Conservation (phyloP, 345 rosid genomes). For the Tarenaya hassleriana region DNA sequence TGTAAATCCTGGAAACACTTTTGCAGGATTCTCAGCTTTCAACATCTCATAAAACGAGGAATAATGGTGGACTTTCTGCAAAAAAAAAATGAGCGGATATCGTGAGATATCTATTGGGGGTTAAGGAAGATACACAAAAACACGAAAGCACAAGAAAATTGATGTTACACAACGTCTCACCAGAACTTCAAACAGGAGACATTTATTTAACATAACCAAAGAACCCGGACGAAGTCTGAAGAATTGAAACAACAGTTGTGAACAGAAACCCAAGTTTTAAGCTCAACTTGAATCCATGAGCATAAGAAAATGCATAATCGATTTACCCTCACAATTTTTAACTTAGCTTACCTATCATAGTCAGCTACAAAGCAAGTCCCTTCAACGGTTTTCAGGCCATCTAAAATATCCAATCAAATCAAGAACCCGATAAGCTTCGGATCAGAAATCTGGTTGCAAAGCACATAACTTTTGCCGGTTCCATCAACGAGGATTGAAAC, state of each 20-base stretch:
- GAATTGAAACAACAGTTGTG: conserved; percentile 26
- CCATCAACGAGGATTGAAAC: background rate
- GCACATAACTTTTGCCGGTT: too few relatives aligned
- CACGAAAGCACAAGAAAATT: conserved; percentile 10
- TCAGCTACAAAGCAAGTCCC: conserved; percentile 38
- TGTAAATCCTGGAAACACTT: conserved; percentile 61
- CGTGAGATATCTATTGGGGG: background rate
- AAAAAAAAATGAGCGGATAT: conserved; percentile 11
- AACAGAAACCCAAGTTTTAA: background rate
- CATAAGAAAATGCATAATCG: background rate
- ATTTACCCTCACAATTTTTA: conserved; percentile 1
- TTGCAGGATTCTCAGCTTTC: conserved; percentile 43
- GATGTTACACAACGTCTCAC: conserved; percentile 31
- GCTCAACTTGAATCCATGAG: too few relatives aligned
- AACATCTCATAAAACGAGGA: conserved; percentile 53
- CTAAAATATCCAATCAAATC: conserved; percentile 26
- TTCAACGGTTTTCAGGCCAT: conserved; percentile 41
- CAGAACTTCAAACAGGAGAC: conserved; percentile 54
- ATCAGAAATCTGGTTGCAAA: too few relatives aligned
- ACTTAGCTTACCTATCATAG: conserved; percentile 33
- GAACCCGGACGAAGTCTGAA: conserved; percentile 46
- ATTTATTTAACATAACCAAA: conserved; percentile 46
- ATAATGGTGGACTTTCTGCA: conserved; percentile 38
- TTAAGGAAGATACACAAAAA: conserved; percentile 12
- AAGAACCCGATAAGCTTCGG: conserved; percentile 6